phyloP scores from a whole-genome alignment of 805 yeast genomes.

The Scheffersomyces ergatensis region DNA sequence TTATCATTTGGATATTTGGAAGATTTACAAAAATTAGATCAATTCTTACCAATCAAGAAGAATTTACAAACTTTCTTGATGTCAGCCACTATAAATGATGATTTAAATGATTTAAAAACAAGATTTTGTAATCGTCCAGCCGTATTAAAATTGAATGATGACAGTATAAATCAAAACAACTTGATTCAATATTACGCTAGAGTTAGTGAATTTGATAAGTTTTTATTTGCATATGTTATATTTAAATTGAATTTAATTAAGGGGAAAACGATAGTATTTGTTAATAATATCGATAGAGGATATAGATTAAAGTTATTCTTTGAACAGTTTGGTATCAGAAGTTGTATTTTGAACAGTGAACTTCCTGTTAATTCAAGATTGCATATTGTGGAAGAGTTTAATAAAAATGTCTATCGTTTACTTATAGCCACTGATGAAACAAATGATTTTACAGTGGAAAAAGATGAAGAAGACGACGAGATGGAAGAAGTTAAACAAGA shows the following conservation, averaged over 20 bases:
- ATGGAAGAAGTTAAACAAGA: conserved; percentile 18
- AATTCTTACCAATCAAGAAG: conserved; percentile 65
- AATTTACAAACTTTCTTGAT: conserved; percentile 84
- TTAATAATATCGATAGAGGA: conserved; percentile 92
- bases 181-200: conserved; percentile 84
- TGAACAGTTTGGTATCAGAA: conserved; percentile 90
- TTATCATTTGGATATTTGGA: conserved; percentile 88
- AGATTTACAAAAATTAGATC: conserved; percentile 68
- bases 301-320: conserved; percentile 85
- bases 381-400: conserved; percentile 93
- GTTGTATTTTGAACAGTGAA: conserved; percentile 88
- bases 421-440: conserved; percentile 95
- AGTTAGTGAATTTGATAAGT: conserved; percentile 87
- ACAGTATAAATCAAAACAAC: conserved; percentile 53
- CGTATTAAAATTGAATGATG: conserved; percentile 74
- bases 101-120: conserved; percentile 70
- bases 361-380: conserved; percentile 89
- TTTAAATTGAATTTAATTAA: conserved; percentile 83
- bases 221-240: conserved; percentile 84
- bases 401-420: conserved; percentile 80
- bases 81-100: conserved; percentile 96
- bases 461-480: conserved; percentile 47
- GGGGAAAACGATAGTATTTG: conserved; percentile 89
- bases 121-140: conserved; percentile 85
- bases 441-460: conserved; percentile 50